Evolutionary conservation across 805 yeast species (phyloP).

Genomic region (Saccharomycodes ludwigii): DNA sequence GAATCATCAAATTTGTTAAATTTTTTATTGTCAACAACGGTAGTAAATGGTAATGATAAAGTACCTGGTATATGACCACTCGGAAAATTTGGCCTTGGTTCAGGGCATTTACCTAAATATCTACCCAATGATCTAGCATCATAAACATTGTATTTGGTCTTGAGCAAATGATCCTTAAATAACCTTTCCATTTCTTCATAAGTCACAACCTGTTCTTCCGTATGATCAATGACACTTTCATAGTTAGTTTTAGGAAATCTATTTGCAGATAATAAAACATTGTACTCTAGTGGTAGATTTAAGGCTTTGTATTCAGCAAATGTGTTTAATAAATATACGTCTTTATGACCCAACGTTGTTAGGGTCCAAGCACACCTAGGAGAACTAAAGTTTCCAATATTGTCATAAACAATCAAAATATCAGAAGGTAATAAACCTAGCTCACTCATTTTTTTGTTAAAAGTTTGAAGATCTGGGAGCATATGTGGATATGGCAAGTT

Average conservation of each 20-base stretch:
- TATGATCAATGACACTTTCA: constrained; percentile 24
- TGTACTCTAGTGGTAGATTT: too few species aligned
- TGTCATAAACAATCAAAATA: constrained; percentile 70
- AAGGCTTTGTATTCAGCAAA: constrained; percentile 43
- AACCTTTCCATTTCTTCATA: constrained; percentile 56
- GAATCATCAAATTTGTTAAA: constrained; percentile 36
- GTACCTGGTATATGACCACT: constrained; percentile 88
- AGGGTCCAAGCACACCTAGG: constrained; percentile 93
- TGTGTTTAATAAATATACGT: constrained; percentile 60
- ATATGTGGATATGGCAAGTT: constrained; percentile 73
- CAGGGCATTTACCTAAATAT: constrained; percentile 70
- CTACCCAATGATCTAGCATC: constrained; percentile 78
- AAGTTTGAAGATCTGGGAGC: constrained; percentile 56
- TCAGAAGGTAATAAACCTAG: constrained; percentile 50
- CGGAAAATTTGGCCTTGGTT: constrained; percentile 78
- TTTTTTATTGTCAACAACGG: constrained; percentile 38
- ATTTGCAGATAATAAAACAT: too few species aligned
- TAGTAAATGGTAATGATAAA: constrained; percentile 59
- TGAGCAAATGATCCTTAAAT: constrained; percentile 35
- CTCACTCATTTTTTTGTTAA: constrained; percentile 37
- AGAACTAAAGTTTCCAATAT: constrained; percentile 70
- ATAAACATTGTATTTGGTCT: constrained; percentile 38
- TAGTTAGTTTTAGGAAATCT: constrained; percentile 21
- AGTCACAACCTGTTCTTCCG: constrained; percentile 39
- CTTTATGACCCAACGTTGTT: constrained; percentile 61